Evolutionary conservation across 2,329 filamentous ascomycete species (phyloP).

Genomic region (Chaetomiaceae sp.): DNA sequence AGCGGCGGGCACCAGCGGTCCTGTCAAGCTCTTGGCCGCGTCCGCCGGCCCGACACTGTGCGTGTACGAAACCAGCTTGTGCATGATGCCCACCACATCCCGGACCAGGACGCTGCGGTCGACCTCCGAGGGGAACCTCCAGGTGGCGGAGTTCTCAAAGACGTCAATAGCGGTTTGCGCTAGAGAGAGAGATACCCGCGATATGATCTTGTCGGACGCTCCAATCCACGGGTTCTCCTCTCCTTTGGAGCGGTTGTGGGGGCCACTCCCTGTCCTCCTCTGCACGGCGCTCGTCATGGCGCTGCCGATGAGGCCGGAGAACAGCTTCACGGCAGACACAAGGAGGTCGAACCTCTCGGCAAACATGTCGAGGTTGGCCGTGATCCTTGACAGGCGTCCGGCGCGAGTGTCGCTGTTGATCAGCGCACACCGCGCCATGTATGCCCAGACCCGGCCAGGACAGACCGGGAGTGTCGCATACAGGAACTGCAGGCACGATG

Average conservation of each 20-base stretch:
- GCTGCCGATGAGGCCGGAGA: conserved; percentile 71
- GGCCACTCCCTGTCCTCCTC: conserved; percentile 54
- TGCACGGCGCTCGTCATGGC: conserved; percentile 65
- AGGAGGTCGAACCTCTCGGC: conserved; percentile 74
- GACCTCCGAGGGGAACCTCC: conserved; percentile 69
- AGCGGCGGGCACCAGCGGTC: conserved; percentile 67
- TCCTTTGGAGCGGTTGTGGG: conserved; percentile 41
- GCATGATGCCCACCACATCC: conserved; percentile 64
- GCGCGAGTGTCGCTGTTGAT: conserved; percentile 72
- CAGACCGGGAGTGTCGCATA: conserved; percentile 67
- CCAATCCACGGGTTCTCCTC: conserved; percentile 59
- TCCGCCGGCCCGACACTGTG: conserved; percentile 68
- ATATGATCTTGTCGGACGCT: conserved; percentile 73
- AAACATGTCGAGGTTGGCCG: conserved; percentile 77
- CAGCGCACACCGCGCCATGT: conserved; percentile 75
- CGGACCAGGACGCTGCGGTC: conserved; percentile 67
- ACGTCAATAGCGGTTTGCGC: conserved; percentile 74
- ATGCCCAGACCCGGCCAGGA: conserved; percentile 85
- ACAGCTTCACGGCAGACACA: conserved; percentile 66
- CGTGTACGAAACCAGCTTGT: conserved; percentile 65
- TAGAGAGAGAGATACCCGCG: conserved; percentile 66
- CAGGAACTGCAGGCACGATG: conserved; percentile 75
- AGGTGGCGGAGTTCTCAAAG: conserved; percentile 79
- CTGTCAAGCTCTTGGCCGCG: conserved; percentile 39
- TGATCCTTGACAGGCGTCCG: conserved; percentile 71